Evolutionary conservation across 1,284 basidiomycete species (phyloP).

Genomic region (Microbotryum intermedium): DNA sequence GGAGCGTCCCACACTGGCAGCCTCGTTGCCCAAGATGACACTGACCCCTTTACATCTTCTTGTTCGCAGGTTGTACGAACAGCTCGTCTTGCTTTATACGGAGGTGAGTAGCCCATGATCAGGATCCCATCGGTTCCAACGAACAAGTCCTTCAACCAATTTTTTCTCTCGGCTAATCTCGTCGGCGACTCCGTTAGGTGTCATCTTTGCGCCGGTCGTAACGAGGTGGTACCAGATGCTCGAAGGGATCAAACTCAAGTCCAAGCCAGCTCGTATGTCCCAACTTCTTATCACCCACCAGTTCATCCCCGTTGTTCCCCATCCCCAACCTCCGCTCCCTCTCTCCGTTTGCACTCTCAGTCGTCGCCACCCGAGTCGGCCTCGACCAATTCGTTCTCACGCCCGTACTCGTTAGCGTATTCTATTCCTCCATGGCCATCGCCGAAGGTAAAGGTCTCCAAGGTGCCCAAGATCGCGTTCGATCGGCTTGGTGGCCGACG

Average conservation of each 20-base stretch:
- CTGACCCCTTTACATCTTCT: background rate
- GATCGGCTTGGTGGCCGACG: constrained; percentile 54
- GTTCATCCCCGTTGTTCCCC: too few species aligned
- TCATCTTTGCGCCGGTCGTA: constrained; percentile 26
- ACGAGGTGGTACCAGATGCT: constrained; percentile 26
- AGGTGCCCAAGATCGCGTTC: constrained; percentile 52
- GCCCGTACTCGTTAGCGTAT: constrained; percentile 58
- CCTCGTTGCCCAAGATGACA: too few species aligned
- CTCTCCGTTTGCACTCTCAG: background rate
- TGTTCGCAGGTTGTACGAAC: constrained; percentile 56
- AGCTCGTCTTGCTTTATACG: constrained; percentile 61
- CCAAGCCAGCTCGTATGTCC: constrained; percentile 19
- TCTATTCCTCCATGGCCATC: constrained; percentile 64
- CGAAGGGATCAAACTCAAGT: constrained; percentile 30
- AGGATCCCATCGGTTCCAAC: background rate
- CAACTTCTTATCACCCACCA: background rate
- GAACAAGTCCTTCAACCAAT: too few species aligned
- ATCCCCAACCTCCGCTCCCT: background rate
- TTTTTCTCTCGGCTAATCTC: too few species aligned
- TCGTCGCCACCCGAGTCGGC: constrained; percentile 49
- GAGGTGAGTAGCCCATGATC: constrained; percentile 42
- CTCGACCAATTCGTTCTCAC: constrained; percentile 64
- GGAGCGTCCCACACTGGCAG: too few species aligned
- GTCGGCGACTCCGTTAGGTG: constrained; percentile 3
- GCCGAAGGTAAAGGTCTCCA: constrained; percentile 57